Percentiles rank a stretch among this genome's conserved stretches.
These are phyloP conservation scores for Amniculicola lignicola DNA, from an alignment of 495 filamentous ascomycete genomes.

Conservation along the genomic window DNA sequence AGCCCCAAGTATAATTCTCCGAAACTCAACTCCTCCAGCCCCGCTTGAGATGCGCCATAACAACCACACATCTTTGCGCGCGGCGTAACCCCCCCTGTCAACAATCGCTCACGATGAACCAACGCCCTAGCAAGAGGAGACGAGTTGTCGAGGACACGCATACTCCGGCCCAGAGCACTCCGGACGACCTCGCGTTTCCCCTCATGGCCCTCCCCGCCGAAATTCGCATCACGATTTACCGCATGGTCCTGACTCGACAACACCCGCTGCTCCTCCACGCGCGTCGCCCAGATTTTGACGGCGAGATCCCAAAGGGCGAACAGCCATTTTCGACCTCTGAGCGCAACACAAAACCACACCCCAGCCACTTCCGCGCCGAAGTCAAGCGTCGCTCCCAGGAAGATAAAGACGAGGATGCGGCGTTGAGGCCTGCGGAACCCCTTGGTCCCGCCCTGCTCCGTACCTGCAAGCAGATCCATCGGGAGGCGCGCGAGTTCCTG, in stretches of 20 bases:
- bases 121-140: neutral
- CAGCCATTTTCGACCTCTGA: neutral
- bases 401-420: neutral
- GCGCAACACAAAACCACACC: neutral
- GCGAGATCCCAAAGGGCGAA: neutral
- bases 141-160: neutral
- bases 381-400: neutral
- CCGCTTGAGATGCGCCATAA: neutral
- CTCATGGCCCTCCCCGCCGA: constrained; percentile 27
- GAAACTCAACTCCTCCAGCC: neutral
- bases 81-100: neutral
- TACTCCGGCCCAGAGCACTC: neutral
- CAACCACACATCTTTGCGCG: too few relatives aligned
- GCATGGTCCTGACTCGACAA: constrained; percentile 9
- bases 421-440: neutral
- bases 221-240: constrained; percentile 25
- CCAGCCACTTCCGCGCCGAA: neutral
- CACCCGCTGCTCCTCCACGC: constrained; percentile 17
- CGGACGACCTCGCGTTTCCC: constrained; percentile 8
- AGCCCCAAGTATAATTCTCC: neutral
- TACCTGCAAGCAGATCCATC: constrained; percentile 31
- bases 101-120: neutral
- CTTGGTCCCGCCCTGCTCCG: constrained; percentile 23
- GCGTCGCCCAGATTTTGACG: neutral
- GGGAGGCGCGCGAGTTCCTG: constrained; percentile 38